A percentile compares a stretch with the other conserved stretches of the same genome.
phyloP scores from a whole-genome alignment of 179 eudicot species.

The Silene noctiflora region DNA sequence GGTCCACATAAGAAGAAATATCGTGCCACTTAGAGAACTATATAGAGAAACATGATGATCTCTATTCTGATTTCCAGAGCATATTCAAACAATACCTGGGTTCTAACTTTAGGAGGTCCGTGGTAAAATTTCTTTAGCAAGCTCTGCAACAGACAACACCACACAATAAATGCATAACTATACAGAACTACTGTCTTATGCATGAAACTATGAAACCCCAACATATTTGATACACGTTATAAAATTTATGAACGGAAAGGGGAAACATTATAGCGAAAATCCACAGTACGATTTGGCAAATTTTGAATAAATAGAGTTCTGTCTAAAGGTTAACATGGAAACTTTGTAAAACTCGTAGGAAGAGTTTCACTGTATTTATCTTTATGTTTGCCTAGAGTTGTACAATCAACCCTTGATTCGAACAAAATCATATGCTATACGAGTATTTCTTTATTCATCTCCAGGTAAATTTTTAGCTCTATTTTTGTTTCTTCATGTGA shows the following conservation, averaged over 20 bases:
- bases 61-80: slow-evolving; percentile 2
- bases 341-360: background rate
- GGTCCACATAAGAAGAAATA: slow-evolving; percentile 11
- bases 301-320: background rate
- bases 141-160: slow-evolving; percentile 46
- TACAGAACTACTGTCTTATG: background rate
- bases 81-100: slow-evolving; percentile 61
- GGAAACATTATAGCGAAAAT: background rate
- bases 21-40: slow-evolving; percentile 7
- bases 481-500: too few species aligned
- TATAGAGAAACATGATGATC: slow-evolving; percentile 9
- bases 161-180: background rate
- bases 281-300: background rate
- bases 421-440: background rate
- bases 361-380: background rate
- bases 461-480: background rate
- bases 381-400: too few species aligned
- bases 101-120: slow-evolving; percentile 94
- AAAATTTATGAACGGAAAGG: background rate
- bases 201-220: background rate
- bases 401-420: too few species aligned
- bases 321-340: background rate
- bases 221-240: background rate
- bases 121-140: slow-evolving; percentile 76
- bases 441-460: background rate